These are phyloP conservation scores for Ustilago trichophora DNA, from an alignment of 1,284 basidiomycete species.

Conservation along the genomic window DNA sequence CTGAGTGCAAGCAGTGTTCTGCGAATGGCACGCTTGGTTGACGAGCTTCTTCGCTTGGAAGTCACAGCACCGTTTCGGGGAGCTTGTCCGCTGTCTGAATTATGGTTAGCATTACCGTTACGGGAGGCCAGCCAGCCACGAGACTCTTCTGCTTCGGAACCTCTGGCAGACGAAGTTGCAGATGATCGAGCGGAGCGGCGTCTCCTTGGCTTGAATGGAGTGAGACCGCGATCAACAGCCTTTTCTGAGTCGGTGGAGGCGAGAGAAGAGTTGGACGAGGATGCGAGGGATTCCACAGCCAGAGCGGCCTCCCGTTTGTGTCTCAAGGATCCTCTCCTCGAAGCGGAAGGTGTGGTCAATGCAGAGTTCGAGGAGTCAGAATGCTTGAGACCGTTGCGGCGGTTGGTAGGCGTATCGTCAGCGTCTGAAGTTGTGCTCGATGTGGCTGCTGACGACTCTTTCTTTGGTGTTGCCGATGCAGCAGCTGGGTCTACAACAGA, in stretches of 20 bases:
- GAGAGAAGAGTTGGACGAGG: constrained; percentile 24
- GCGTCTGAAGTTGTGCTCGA: constrained; percentile 9
- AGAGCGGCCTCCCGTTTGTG: constrained; percentile 11
- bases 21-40: constrained; percentile 11
- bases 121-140: constrained; percentile 11
- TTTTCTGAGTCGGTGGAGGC: constrained; percentile 21
- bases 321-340: constrained; percentile 14
- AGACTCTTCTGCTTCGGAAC: constrained; percentile 24
- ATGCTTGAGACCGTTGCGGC: neutral
- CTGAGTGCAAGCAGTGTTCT: constrained; percentile 23
- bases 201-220: constrained; percentile 9
- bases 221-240: constrained; percentile 21
- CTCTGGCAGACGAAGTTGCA: constrained; percentile 3
- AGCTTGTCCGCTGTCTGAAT: neutral
- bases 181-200: constrained; percentile 18
- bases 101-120: constrained; percentile 2
- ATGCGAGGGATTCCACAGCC: neutral
- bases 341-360: constrained; percentile 12
- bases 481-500: constrained; percentile 27
- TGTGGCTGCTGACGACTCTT: neutral
- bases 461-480: constrained; percentile 18
- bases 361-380: constrained; percentile 7
- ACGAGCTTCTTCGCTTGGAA: constrained; percentile 1
- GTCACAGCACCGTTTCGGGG: neutral
- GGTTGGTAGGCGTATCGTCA: constrained; percentile 8